Evolutionary conservation across 352 stramenopile species (phyloP).

Genomic region (Globisporangium nagaii): DNA sequence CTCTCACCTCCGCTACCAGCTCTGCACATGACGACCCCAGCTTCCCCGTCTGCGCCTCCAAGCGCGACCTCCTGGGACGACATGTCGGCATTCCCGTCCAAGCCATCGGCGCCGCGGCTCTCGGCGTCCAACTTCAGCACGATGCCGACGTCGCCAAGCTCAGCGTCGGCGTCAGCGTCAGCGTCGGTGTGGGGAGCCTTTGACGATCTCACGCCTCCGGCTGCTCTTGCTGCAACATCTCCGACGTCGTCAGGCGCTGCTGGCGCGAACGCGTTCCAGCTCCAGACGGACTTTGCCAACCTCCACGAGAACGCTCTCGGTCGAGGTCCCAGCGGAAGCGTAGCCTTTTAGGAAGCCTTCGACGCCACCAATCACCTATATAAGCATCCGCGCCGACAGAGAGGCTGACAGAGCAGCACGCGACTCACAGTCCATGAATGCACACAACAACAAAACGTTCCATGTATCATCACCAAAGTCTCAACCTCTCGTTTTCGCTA

Average conservation of each 20-base stretch:
- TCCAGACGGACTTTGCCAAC: slow-evolving; percentile 17
- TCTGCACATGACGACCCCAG: background rate
- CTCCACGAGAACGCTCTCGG: slow-evolving; percentile 20
- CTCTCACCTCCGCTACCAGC: background rate
- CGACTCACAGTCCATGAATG: too few species aligned
- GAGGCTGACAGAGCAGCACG: too few species aligned
- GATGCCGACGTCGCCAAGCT: background rate
- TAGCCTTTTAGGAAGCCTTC: background rate
- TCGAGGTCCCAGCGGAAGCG: background rate
- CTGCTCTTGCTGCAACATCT: background rate
- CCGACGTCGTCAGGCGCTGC: background rate
- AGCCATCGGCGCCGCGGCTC: background rate
- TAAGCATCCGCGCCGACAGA: too few species aligned
- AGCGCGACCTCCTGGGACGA: slow-evolving; percentile 9
- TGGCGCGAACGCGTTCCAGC: slow-evolving; percentile 5
- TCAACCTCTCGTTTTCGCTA: too few species aligned
- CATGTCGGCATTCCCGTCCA: background rate
- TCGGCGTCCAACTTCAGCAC: slow-evolving; percentile 5
- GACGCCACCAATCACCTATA: background rate
- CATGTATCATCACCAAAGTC: too few species aligned
- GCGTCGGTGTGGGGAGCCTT: slow-evolving; percentile 6
- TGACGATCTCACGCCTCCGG: slow-evolving; percentile 3
- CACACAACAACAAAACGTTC: too few species aligned
- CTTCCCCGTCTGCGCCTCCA: background rate
- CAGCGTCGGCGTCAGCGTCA: background rate